Base-by-base conservation (phyloP, 441 rosid species). In the Gossypium laxum region DNA sequence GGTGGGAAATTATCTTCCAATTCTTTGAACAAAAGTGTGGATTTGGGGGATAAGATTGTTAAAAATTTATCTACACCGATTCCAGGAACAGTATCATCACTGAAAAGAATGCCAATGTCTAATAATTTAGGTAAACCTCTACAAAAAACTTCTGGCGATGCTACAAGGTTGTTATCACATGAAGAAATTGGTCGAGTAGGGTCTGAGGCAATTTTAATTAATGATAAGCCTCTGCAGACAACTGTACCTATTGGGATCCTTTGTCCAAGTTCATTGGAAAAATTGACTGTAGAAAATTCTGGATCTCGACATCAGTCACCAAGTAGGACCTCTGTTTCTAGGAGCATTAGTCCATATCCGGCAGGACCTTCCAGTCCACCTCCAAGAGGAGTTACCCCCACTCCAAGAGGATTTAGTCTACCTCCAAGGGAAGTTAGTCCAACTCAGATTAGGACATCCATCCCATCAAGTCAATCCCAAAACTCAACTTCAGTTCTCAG, bases 341-440 rank as follows among this genome's bases (percentile, higher is more conserved):
- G 90, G 87, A 91, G 92, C 71, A 72, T 83, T 63, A 87, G 91
- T 84, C 96, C 96, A 69, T 77, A 87, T 24, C 84, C 77, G 67
- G 69, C 88, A 43, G 88, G 98, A 78, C 91, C 97, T 14, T 87
- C 88, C 24, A 89, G 85, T 61, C 91, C 89, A 72, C 85, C 94
- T 80, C 55, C 91, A 48, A 84, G 92, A 76, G 89, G 88, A 72
- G 60, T 78, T 52, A 86, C 89, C 76, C 93, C 91, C 56, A 83
- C 87, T n/a, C 86, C 88, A 26, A 88, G 96, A 30, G 6, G 34
- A 30, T 5, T 30, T 30, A 52, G 8, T 17, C 19, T 21, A 18
- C 8, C 57, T 52, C 22, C 24, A 52, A 52, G 22, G 2, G 57
- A 5, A 17, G 26, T 18, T 12, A 52, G 58, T 7, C 58, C 26